Conservation (phyloP, 805 yeast species). For the Candida taoyuanica region DNA sequence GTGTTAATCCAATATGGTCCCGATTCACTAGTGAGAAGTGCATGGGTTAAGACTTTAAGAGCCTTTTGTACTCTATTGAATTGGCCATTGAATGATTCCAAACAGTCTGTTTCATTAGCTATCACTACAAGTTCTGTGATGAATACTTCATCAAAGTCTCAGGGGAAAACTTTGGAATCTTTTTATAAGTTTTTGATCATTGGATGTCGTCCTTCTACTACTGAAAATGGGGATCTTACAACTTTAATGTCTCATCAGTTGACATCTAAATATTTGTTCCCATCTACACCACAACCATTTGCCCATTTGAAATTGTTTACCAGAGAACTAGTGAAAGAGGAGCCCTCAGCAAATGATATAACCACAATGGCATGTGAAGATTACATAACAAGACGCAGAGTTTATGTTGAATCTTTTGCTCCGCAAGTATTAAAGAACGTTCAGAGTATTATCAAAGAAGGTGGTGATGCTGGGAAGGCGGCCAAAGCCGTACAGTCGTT, state of each 20-base stretch:
- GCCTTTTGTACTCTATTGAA: slow-evolving; percentile 67
- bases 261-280: slow-evolving; percentile 48
- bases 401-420: slow-evolving; percentile 49
- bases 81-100: slow-evolving; percentile 51
- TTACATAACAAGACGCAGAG: slow-evolving; percentile 45
- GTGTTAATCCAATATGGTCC: slow-evolving; percentile 53
- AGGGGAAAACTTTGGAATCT: slow-evolving; percentile 30
- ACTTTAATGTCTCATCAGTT: slow-evolving; percentile 39
- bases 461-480: slow-evolving; percentile 63
- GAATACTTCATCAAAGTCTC: slow-evolving; percentile 17
- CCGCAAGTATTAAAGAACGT: slow-evolving; percentile 48
- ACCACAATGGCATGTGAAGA: slow-evolving; percentile 57
- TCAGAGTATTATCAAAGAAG: slow-evolving; percentile 52
- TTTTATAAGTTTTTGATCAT: slow-evolving; percentile 38
- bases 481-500: slow-evolving; percentile 29
- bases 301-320: slow-evolving; percentile 57
- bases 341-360: slow-evolving; percentile 29
- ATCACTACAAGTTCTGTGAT: slow-evolving; percentile 30
- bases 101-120: slow-evolving; percentile 28
- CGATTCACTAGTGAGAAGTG: slow-evolving; percentile 51
- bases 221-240: slow-evolving; percentile 12
- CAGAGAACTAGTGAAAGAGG: slow-evolving; percentile 29
- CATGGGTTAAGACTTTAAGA: slow-evolving; percentile 66
- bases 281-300: slow-evolving; percentile 57
- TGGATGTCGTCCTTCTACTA: slow-evolving; percentile 32